Percentiles rank a stretch among this genome's conserved stretches.
phyloP scores from a whole-genome alignment of 2,329 filamentous ascomycete species.

The Cercospora canescens region DNA sequence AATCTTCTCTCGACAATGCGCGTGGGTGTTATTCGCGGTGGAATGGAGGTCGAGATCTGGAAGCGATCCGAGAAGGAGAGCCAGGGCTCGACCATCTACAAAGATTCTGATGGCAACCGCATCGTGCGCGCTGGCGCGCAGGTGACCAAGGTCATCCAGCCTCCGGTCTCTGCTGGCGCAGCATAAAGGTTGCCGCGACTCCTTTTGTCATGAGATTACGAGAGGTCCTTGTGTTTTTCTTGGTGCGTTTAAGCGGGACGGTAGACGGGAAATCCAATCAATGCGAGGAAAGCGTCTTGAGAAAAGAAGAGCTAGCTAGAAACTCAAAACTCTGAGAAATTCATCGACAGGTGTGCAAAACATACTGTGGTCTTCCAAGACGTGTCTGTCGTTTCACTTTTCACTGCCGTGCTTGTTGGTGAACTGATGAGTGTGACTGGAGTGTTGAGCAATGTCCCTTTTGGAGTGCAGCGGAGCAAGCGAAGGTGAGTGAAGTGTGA shows the following conservation, averaged over 20 bases:
- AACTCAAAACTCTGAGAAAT: neutral
- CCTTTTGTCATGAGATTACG: slow-evolving; percentile 3
- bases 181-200: slow-evolving; percentile 53
- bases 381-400: neutral
- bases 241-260: slow-evolving; percentile 22
- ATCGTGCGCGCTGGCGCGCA: slow-evolving; percentile 85
- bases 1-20: slow-evolving; percentile 87
- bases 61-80: slow-evolving; percentile 82
- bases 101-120: slow-evolving; percentile 76
- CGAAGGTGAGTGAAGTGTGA: too few relatives aligned
- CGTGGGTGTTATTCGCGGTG: slow-evolving; percentile 81
- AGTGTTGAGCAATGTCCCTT: too few relatives aligned
- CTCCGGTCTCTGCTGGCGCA: slow-evolving; percentile 79
- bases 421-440: too few relatives aligned
- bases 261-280: slow-evolving; percentile 3
- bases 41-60: slow-evolving; percentile 90
- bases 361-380: neutral
- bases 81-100: slow-evolving; percentile 77
- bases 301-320: slow-evolving; percentile 3
- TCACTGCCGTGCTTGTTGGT: neutral
- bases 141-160: slow-evolving; percentile 78
- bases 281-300: slow-evolving; percentile 1
- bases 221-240: slow-evolving; percentile 12
- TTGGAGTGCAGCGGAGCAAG: too few relatives aligned
- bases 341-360: neutral